Evolutionary conservation across 78 protist genomes (phyloP), one percentile per base, ranked within the genome.

Genomic region (Mantamonas sphyraenae): DNA sequence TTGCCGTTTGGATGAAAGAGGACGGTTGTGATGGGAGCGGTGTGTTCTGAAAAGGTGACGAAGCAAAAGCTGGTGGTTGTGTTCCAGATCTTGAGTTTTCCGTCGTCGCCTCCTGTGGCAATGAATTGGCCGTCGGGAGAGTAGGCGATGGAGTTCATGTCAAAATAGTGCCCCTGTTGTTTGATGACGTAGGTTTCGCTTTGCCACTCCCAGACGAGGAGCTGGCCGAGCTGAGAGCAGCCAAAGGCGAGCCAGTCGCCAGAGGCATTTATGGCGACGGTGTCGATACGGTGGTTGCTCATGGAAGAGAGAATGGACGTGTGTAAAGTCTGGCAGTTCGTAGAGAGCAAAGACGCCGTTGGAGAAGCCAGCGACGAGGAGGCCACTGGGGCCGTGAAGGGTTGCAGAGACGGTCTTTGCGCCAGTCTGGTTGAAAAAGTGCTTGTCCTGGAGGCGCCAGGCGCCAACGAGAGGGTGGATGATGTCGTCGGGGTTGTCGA

Each of bases 211-310:
- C 98, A 94, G 33, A 94, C 98, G 20, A 92, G 68, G 20, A 95
- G 80, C 71, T 91, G 95, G 0, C 95, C 95, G 17, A 73, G 59
- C n/a, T 42, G 47, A 10, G 57, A 61, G 33, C 71, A 55, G 26
- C 90, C 97, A 14, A 95, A 82, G 20, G 95, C 98, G 56, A 95
- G 65, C 96, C 95, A 93, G 33, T 91, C 94, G 68, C 97, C 97
- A 20, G 81, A 51, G 12, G 72, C 24, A 68, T 82, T 88, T 76
- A 93, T 37, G 17, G 86, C 80, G 24, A 34, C 65, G 2, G 94
- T 5, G 33, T 58, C 33, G 33, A 87, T 45, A n/a, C 64, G 39
- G 10, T 65, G 74, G 31, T 71, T 50, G 1, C 74, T 33, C 58
- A 83, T 53, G 39, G 62, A 71, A 72, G 69, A 91, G 83, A 10